phyloP scores from a whole-genome alignment of 2,329 filamentous ascomycete genomes.

The Fusarium sp. region DNA sequence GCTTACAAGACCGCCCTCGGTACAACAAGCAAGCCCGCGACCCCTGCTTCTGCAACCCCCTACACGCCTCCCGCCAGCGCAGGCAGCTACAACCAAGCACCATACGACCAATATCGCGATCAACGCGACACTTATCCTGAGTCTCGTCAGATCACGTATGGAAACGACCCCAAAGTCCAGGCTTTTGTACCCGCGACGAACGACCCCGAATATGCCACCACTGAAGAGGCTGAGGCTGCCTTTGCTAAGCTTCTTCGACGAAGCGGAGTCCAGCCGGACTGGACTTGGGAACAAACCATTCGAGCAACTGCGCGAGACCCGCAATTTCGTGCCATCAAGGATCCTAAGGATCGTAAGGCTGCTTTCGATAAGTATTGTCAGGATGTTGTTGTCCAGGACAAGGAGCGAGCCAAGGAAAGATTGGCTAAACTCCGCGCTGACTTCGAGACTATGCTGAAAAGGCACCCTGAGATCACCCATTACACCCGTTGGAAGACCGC shows the following conservation, averaged over 20 bases:
- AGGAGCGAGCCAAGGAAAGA: constrained; percentile 92
- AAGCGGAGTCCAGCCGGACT: constrained; percentile 87
- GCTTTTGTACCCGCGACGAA: constrained; percentile 70
- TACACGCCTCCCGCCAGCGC: constrained; percentile 52
- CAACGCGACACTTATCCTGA: constrained; percentile 58
- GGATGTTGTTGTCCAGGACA: constrained; percentile 90
- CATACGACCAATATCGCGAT: constrained; percentile 52
- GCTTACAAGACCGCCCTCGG: constrained; percentile 80
- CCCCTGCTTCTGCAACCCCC: constrained; percentile 53
- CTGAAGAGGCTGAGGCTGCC: constrained; percentile 90
- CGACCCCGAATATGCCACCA: constrained; percentile 80
- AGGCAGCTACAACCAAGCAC: constrained; percentile 45
- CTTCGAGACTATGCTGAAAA: constrained; percentile 95
- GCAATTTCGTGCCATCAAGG: constrained; percentile 91
- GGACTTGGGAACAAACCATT: constrained; percentile 92
- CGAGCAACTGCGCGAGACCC: constrained; percentile 87
- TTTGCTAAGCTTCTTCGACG: constrained; percentile 91
- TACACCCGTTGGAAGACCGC: constrained; percentile 98
- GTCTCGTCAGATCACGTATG: constrained; percentile 67
- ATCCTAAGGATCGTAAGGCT: constrained; percentile 87
- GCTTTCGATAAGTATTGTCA: constrained; percentile 96
- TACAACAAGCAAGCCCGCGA: constrained; percentile 58
- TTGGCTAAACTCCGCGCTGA: constrained; percentile 90
- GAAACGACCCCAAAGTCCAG: constrained; percentile 65
- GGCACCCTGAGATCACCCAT: constrained; percentile 95